These are phyloP conservation scores for Mariannaea elegans DNA, from an alignment of 2,329 filamentous ascomycete genomes.

Conservation along the genomic window DNA sequence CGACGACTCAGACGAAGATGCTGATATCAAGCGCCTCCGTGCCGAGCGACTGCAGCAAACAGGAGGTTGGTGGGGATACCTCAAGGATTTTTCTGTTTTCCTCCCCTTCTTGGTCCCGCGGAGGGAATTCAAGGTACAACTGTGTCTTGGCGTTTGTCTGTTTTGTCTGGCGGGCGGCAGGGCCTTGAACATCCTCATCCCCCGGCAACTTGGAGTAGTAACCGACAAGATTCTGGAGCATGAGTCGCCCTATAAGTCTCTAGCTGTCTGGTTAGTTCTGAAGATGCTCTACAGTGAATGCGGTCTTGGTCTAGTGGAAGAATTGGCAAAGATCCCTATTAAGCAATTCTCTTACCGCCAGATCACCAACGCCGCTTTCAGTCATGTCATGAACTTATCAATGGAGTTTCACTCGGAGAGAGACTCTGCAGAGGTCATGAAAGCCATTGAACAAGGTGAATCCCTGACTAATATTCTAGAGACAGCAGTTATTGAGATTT, in stretches of 20 bases:
- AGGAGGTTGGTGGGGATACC: constrained; percentile 45
- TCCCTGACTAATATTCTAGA: constrained; percentile 68
- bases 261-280: constrained; percentile 32
- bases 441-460: constrained; percentile 70
- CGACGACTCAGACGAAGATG: constrained; percentile 36
- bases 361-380: constrained; percentile 69
- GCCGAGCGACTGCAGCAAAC: constrained; percentile 39
- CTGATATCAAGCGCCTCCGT: constrained; percentile 39
- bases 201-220: constrained; percentile 44
- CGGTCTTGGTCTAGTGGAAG: constrained; percentile 27
- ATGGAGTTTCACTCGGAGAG: constrained; percentile 77
- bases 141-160: constrained; percentile 37
- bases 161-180: constrained; percentile 35
- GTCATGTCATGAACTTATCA: constrained; percentile 73
- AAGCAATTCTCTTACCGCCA: constrained; percentile 57
- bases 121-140: constrained; percentile 43
- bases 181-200: constrained; percentile 43
- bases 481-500: constrained; percentile 65
- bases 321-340: constrained; percentile 45
- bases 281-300: constrained; percentile 21
- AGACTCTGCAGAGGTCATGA: constrained; percentile 70
- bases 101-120: constrained; percentile 43
- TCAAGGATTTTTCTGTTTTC: constrained; percentile 44
- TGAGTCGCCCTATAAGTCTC: constrained; percentile 28
- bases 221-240: constrained; percentile 41